Evolutionary conservation across 139 green algal genomes (phyloP).

Genomic region (Coccomyxa sp.): DNA sequence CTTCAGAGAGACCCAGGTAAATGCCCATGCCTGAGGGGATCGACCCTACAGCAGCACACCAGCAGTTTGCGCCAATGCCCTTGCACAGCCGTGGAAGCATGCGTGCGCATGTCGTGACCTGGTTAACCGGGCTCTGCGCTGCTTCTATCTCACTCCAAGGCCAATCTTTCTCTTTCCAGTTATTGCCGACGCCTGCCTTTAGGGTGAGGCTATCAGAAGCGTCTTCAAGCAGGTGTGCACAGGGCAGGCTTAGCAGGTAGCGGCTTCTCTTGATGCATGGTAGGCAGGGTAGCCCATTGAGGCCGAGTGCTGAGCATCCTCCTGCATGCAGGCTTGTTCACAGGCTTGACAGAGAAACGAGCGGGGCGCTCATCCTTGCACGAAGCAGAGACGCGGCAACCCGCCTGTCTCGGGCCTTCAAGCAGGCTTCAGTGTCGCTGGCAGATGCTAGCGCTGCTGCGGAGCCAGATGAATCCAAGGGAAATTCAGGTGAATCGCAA

Average conservation of each 20-base stretch:
- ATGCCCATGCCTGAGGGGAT: too few relatives aligned
- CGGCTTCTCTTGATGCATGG: background rate
- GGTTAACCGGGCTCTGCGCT: background rate
- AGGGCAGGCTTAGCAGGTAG: background rate
- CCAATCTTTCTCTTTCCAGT: background rate
- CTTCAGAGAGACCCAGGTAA: background rate
- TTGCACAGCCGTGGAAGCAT: background rate
- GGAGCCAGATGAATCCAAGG: too few relatives aligned
- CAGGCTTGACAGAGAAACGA: conserved; percentile 50
- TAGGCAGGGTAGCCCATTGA: background rate
- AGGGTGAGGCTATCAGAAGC: background rate
- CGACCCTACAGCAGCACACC: too few relatives aligned
- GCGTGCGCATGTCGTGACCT: background rate
- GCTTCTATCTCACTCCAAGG: background rate
- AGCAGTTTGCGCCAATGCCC: background rate
- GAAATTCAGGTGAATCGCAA: too few relatives aligned
- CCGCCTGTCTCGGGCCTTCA: conserved; percentile 43
- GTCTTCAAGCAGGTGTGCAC: background rate
- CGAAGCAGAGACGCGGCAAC: conserved; percentile 38
- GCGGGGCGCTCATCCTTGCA: conserved; percentile 54
- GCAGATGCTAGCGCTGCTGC: background rate
- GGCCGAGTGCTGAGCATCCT: background rate
- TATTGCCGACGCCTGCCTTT: background rate
- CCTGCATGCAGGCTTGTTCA: conserved; percentile 54
- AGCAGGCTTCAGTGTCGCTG: background rate